Percentiles rank a stretch among this genome's conserved stretches.
Evolutionary conservation across 192 early-diverging fungal species (phyloP).

Genomic region (Geranomyces variabilis): DNA sequence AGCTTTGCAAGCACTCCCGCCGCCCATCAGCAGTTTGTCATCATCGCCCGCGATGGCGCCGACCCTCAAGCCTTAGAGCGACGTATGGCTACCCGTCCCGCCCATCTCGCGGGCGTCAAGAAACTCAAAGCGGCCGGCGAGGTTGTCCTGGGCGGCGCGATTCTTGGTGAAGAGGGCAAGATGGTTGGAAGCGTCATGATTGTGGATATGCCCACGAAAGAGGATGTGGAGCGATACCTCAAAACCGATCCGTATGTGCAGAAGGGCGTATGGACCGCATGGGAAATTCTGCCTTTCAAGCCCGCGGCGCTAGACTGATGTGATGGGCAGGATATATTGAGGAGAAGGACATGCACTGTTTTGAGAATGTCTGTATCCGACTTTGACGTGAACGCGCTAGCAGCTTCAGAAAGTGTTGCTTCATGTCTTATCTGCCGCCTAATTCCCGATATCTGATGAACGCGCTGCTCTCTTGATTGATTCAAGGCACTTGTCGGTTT

Average conservation of each 20-base stretch:
- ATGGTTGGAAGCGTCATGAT: slow-evolving; percentile 46
- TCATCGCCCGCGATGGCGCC: slow-evolving; percentile 36
- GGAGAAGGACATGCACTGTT: too few relatives aligned
- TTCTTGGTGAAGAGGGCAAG: slow-evolving; percentile 7
- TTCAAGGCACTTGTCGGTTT: too few relatives aligned
- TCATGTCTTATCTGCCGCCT: too few relatives aligned
- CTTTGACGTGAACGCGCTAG: too few relatives aligned
- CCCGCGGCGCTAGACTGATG: slow-evolving; percentile 7
- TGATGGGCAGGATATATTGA: too few relatives aligned
- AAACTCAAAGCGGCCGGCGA: slow-evolving; percentile 16
- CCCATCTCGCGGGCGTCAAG: slow-evolving; percentile 29
- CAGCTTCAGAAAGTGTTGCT: too few relatives aligned
- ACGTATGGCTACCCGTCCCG: slow-evolving; percentile 21
- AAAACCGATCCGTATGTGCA: slow-evolving; percentile 35
- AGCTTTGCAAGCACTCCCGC: background rate
- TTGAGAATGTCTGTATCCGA: too few relatives aligned
- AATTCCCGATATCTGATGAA: too few relatives aligned
- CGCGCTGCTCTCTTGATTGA: too few relatives aligned
- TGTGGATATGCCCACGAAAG: slow-evolving; percentile 35
- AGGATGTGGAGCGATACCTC: slow-evolving; percentile 38
- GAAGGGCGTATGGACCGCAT: slow-evolving; percentile 41
- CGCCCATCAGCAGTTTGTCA: slow-evolving; percentile 2
- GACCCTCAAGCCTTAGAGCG: slow-evolving; percentile 36
- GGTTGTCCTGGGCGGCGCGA: slow-evolving; percentile 40
- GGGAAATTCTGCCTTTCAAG: slow-evolving; percentile 35